These are phyloP conservation scores for Lichtheimia hyalospora DNA, from an alignment of 371 early-diverging fungal genomes.

Conservation along the genomic window DNA sequence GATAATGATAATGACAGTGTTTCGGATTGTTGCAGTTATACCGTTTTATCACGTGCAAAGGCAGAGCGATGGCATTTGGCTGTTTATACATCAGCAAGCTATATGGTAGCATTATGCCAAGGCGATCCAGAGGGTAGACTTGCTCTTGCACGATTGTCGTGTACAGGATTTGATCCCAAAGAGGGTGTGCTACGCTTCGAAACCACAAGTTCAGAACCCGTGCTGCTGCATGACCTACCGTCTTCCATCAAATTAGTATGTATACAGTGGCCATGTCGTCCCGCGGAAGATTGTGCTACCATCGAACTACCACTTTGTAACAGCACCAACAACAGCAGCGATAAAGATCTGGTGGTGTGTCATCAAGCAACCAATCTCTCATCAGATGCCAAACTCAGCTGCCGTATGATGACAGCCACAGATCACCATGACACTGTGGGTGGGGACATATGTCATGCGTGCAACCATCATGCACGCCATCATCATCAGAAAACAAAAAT, in stretches of 20 bases:
- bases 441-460: background rate
- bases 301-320: too few species aligned
- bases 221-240: background rate
- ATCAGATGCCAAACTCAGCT: background rate
- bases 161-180: conserved; percentile 9
- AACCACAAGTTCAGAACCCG: background rate
- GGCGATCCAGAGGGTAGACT: conserved; percentile 4
- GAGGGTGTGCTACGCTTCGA: conserved; percentile 2
- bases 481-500: too few species aligned
- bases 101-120: conserved; percentile 12
- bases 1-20: background rate
- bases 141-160: conserved; percentile 7
- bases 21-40: conserved; percentile 4
- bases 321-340: background rate
- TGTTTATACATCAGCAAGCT: conserved; percentile 10
- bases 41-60: conserved; percentile 10
- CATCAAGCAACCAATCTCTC: background rate
- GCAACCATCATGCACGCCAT: too few species aligned
- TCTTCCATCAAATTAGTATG: conserved; percentile 5
- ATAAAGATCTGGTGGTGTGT: background rate
- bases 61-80: conserved; percentile 13
- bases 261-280: conserved; percentile 7
- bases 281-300: background rate
- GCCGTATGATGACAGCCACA: too few species aligned
- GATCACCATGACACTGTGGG: too few species aligned